Percentiles rank a stretch among this genome's conserved stretches.
These are phyloP conservation scores for Ceratocystis ficicola DNA, from an alignment of 2,329 filamentous ascomycete genomes.

Conservation along the genomic window DNA sequence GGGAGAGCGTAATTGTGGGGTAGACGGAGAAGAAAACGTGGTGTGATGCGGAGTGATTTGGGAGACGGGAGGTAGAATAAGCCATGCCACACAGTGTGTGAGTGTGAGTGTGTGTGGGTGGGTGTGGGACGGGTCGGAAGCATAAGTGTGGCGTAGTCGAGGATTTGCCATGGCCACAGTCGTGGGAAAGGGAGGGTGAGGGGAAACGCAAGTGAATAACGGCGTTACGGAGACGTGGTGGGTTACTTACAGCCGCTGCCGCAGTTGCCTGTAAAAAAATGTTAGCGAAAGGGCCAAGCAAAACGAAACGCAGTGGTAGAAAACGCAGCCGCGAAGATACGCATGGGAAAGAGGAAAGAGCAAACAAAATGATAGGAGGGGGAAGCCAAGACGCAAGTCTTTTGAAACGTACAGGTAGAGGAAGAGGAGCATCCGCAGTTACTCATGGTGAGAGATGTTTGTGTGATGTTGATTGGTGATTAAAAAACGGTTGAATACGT, in stretches of 20 bases:
- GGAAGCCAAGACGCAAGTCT: not conserved
- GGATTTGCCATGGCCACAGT: no score
- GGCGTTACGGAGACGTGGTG: not conserved
- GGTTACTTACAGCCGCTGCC: conserved; percentile 17
- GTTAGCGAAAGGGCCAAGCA: conserved; percentile 3
- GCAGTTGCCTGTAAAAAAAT: conserved; percentile 17
- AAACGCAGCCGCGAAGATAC: not conserved
- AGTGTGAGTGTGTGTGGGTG: not conserved
- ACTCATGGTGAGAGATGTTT: conserved; percentile 17
- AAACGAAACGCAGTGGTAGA: not conserved
- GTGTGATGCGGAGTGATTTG: not conserved
- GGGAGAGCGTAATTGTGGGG: conserved; percentile 10
- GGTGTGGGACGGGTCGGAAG: no score
- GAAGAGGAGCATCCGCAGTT: conserved; percentile 18
- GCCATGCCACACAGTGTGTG: not conserved
- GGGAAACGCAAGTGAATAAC: not conserved
- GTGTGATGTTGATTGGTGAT: not conserved
- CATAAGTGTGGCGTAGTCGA: no score
- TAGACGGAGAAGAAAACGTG: not conserved
- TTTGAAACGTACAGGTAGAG: conserved; percentile 15
- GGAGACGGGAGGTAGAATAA: not conserved
- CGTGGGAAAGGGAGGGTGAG: not conserved
- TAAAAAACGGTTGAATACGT: not conserved
- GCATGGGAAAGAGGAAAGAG: not conserved
- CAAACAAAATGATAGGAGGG: not conserved